A percentile compares a stretch with the other conserved stretches of the same genome.
Evolutionary conservation across 2,329 filamentous ascomycete species (phyloP).

Genomic region (Trichoderma atroviride): DNA sequence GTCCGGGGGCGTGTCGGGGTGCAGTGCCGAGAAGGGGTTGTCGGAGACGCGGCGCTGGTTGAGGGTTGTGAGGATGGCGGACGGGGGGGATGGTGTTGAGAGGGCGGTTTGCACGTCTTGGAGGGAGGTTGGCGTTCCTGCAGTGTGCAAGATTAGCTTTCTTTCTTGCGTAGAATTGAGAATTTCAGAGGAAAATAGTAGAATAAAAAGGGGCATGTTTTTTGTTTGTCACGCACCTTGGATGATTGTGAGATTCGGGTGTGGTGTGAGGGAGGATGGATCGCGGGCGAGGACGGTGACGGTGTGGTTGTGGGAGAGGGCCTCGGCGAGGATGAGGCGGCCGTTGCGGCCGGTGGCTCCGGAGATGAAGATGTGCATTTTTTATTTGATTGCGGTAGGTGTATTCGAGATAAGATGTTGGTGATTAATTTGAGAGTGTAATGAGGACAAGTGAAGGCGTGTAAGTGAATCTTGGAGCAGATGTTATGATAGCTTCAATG

Average conservation of each 20-base stretch:
- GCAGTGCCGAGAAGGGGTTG: constrained; percentile 49
- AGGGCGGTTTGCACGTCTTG: constrained; percentile 45
- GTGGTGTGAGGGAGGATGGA: constrained; percentile 36
- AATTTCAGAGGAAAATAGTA: too few relatives aligned
- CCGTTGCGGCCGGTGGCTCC: constrained; percentile 53
- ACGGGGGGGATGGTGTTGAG: constrained; percentile 30
- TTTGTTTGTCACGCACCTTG: constrained; percentile 29
- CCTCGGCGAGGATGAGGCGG: constrained; percentile 45
- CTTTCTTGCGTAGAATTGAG: too few relatives aligned
- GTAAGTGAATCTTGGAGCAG: neutral
- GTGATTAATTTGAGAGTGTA: neutral
- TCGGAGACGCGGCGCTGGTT: constrained; percentile 49
- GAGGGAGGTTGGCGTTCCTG: constrained; percentile 42
- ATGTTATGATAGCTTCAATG: neutral
- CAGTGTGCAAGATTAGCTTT: neutral
- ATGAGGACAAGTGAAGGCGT: neutral
- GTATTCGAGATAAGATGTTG: neutral
- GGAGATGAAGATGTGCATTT: constrained; percentile 51
- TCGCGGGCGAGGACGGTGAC: constrained; percentile 52
- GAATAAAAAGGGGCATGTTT: too few relatives aligned
- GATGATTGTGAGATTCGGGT: constrained; percentile 43
- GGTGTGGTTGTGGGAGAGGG: constrained; percentile 45
- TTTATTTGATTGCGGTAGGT: neutral
- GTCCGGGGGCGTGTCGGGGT: constrained; percentile 44
- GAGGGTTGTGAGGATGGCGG: constrained; percentile 53